phyloP scores from a whole-genome alignment of 139 green algal species.

The Chlamydomonas applanata region DNA sequence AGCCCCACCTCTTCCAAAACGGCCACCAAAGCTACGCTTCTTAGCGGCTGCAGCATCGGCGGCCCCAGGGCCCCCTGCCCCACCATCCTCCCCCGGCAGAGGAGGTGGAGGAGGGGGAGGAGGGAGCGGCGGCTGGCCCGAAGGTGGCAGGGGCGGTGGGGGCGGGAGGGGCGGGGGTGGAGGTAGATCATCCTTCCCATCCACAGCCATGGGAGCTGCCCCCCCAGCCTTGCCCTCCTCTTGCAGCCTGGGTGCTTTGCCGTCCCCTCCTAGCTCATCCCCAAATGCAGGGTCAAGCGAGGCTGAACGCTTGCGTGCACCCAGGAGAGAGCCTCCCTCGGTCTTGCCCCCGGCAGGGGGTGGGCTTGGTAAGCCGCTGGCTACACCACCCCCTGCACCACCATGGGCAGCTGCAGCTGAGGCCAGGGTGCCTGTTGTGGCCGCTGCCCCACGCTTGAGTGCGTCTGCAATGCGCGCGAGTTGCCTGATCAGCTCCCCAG shows the following conservation, averaged over 20 bases:
- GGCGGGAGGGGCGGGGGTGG: neutral
- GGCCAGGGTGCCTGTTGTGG: neutral
- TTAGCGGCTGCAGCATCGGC: neutral
- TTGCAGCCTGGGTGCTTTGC: no score
- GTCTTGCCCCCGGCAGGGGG: no score
- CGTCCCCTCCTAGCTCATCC: no score
- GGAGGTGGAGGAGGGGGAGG: neutral
- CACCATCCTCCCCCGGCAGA: neutral
- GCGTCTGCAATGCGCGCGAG: constrained; percentile 8
- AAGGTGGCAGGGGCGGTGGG: no score
- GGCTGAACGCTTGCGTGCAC: no score
- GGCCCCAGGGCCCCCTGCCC: neutral
- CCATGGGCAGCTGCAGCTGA: neutral
- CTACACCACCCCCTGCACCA: neutral
- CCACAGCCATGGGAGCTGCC: neutral
- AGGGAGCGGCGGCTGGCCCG: no score
- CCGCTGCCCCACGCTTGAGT: neutral
- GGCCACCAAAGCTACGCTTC: neutral
- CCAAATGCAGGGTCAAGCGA: no score
- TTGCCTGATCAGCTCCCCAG: constrained; percentile 6
- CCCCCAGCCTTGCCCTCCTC: neutral
- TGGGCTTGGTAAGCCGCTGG: neutral
- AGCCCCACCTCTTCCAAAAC: neutral
- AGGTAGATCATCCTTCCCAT: neutral
- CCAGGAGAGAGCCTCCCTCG: no score